These are phyloP conservation scores for Phoma sp. DNA, from an alignment of 2,329 filamentous ascomycete species.

Conservation along the genomic window DNA sequence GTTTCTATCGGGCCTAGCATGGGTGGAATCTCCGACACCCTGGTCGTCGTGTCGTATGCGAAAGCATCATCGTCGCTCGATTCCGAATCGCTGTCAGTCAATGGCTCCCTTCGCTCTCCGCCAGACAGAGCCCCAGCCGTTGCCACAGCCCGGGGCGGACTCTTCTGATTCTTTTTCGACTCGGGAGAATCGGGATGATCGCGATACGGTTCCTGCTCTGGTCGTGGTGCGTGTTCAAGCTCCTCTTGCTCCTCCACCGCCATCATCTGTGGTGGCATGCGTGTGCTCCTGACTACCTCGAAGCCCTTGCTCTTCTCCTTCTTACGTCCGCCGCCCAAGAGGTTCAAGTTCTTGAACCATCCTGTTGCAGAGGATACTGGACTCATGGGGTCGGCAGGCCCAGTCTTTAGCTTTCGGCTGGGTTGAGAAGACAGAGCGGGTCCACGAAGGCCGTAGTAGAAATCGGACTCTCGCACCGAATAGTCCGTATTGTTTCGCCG, in stretches of 20 bases:
- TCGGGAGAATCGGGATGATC: conserved; percentile 54
- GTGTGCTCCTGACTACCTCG: conserved; percentile 88
- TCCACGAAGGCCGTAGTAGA: conserved; percentile 92
- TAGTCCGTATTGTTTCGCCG: conserved; percentile 76
- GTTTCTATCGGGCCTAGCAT: conserved; percentile 66
- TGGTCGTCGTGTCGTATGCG: conserved; percentile 42
- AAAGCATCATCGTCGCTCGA: conserved; percentile 55
- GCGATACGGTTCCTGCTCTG: conserved; percentile 56
- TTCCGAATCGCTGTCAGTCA: conserved; percentile 48
- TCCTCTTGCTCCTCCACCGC: conserved; percentile 67
- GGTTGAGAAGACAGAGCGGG: conserved; percentile 82
- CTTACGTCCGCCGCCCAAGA: conserved; percentile 81
- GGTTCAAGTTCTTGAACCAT: conserved; percentile 72
- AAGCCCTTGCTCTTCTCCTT: conserved; percentile 97
- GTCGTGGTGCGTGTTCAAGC: conserved; percentile 23
- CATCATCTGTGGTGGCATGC: conserved; percentile 78
- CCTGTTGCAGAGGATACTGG: conserved; percentile 87
- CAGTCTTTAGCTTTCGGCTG: conserved; percentile 86
- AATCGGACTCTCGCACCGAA: conserved; percentile 91
- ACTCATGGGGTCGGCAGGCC: conserved; percentile 91
- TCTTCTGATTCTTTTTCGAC: conserved; percentile 19
- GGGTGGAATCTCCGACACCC: conserved; percentile 60
- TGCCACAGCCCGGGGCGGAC: conserved; percentile 17
- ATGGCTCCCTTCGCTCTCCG: conserved; percentile 51
- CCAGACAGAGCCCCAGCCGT: conserved; percentile 24